Evolutionary conservation across 2,329 filamentous ascomycete species (phyloP), one percentile per base, ranked within the genome.

Genomic region (Ceratocystis harringtonii): DNA sequence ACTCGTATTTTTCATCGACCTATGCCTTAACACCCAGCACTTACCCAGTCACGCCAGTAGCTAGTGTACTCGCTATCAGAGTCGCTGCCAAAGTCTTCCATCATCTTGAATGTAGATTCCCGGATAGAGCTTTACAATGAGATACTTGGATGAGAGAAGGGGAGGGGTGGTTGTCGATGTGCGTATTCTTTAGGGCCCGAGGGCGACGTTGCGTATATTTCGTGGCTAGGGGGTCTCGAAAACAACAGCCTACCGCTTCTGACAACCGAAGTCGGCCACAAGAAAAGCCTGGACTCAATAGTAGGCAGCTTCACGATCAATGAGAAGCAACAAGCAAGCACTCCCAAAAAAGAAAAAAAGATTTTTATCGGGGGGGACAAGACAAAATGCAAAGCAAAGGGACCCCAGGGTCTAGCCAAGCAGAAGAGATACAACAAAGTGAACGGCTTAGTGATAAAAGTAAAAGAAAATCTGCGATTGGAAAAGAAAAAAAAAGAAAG

Each of bases 1-100:
- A 41, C 36, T 41, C 12, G 36, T 41, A 15, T 12, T 41, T 15
- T 15, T 15, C 32, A 15, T 41, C 15, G 10, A 12, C 12, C 15
- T 15, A 10, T 41, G 36, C 36, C 30, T 25, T 6, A 7, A 28
- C 28, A n/a, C 10, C 36, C 44, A 41, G 36, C 10, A 86, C 90
- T 79, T 80, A 97, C 94, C 94, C 94, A 99, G 78, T 99, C 94
- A 75, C 92, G 83, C 94, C 94, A 99, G 76, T 97, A 99, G 77
- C 91, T 97, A 61, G 94, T 96, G 75, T 97, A 99, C 78, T 99
- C 94, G 77, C 92, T 96, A 75, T 99, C 94, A 12, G 92, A 95
- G 77, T 99, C 94, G 74, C 91, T 96, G 70, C 90, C 92, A 77
- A 94, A 97, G 78, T 97, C 92, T 75, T 97, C 94, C 94, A 97